Base-by-base conservation (phyloP, 2,329 filamentous ascomycete species). In the Colletotrichum godetiae region DNA sequence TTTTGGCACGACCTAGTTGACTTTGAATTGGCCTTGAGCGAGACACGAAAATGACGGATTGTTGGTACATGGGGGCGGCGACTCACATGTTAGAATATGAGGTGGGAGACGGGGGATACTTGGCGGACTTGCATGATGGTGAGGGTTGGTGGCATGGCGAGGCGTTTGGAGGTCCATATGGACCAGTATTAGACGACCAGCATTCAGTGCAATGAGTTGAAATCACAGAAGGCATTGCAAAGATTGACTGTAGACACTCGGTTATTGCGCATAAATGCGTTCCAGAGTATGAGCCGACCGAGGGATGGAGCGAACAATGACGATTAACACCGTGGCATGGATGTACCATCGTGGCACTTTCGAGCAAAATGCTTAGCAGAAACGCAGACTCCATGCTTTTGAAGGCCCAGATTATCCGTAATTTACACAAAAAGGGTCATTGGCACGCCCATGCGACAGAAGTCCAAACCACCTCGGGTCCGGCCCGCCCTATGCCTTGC, bases 401-500 rank as follows among this genome's bases (percentile, higher is more conserved):
- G 15, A 52, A 6, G 12, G 57, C 13, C 52, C 22, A 33, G 31
- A n/a, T 27, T 46, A 58, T 55, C 61, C n/a, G 15, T 66, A 24
- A 1, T 61, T 33, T 29, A 59, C 13, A 37, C 42, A 37, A 53
- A 37, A 42, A 46, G 27, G 35, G 19, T n/a, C 13, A 55, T 55
- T 62, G 10, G 37, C 37, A 42, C 6, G 37, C 11, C n/a, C 29
- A 64, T 55, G 12, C 13, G 29, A 29, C 5, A 64, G 3, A 62
- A 49, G 58, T 49, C 46, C 55, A 19, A 46, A 22, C 10, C 57
- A 42, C 35, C 10, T 12, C 19, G 5, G 12, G 19, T 29, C 37
- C 15, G 37, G 13, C 37, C 15, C 37, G 3, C 13, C 13, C 71
- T 78, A 86, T 6, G 79, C 84, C 80, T 87, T 89, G 74, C 87